A percentile compares a stretch with the other conserved stretches of the same genome.
Evolutionary conservation across 2,329 filamentous ascomycete species (phyloP).

Genomic region (Colletotrichum liaoningense): DNA sequence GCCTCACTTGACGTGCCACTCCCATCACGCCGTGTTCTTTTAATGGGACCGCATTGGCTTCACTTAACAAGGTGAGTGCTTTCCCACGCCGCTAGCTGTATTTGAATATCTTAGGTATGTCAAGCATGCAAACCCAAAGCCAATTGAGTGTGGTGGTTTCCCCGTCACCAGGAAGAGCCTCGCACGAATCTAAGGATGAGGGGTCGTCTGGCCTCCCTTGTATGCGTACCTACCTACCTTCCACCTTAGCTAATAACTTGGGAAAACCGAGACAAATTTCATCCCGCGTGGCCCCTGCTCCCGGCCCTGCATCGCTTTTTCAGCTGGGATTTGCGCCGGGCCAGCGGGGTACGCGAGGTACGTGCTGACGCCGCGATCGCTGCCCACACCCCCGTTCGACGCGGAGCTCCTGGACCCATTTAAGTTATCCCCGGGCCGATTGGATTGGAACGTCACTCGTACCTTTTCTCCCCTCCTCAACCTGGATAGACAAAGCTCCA

Average conservation of each 20-base stretch:
- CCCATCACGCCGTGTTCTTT: too few species aligned
- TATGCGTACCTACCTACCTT: too few species aligned
- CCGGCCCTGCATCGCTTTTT: neutral
- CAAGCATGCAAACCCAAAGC: neutral
- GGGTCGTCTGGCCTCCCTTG: too few species aligned
- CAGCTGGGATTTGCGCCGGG: neutral
- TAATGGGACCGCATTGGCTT: neutral
- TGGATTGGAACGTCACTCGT: conserved; percentile 14
- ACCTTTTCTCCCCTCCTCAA: neutral
- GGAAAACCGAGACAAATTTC: neutral
- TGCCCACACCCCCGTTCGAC: neutral
- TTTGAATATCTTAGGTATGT: neutral
- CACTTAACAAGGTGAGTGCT: neutral
- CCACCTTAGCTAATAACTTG: too few species aligned
- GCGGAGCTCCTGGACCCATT: conserved; percentile 11
- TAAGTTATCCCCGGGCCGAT: neutral
- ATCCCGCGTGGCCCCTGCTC: conserved; percentile 10
- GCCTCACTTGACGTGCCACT: neutral
- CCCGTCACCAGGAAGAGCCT: neutral
- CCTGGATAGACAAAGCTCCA: neutral
- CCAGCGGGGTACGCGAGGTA: neutral
- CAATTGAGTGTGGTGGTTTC: neutral
- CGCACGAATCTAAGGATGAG: neutral
- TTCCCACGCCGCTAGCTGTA: neutral
- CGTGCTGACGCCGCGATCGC: neutral